Conservation (phyloP, 2,329 filamentous ascomycete species). For the Cladosporium halotolerans region DNA sequence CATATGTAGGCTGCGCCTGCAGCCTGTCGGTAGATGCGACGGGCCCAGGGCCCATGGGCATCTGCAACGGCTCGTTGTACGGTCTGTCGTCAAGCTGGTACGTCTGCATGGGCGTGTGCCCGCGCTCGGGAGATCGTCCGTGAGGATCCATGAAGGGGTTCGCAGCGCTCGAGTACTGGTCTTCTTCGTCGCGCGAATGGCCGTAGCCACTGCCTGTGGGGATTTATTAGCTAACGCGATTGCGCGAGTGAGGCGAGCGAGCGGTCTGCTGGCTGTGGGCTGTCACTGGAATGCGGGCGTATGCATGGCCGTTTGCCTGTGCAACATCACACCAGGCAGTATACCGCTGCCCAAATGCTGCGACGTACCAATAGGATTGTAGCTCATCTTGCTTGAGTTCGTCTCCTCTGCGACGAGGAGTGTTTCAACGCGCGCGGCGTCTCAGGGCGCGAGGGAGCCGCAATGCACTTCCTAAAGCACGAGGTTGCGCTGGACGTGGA, state of each 20-base stretch:
- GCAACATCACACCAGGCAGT: not conserved
- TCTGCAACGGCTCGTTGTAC: conserved; percentile 61
- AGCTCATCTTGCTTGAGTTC: conserved; percentile 7
- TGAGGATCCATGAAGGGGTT: conserved; percentile 47
- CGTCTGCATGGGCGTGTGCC: conserved; percentile 70
- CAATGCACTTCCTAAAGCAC: not conserved
- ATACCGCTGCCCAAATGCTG: not conserved
- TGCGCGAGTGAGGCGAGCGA: no score
- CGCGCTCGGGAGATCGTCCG: conserved; percentile 47
- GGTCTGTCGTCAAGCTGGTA: conserved; percentile 80
- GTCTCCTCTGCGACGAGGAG: not conserved
- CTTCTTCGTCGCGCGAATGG: conserved; percentile 20
- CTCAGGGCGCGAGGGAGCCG: not conserved
- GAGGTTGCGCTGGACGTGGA: not conserved
- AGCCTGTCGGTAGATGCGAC: conserved; percentile 67
- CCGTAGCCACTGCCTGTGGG: conserved; percentile 15
- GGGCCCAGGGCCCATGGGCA: conserved; percentile 52
- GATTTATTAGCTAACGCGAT: conserved; percentile 2
- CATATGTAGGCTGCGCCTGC: conserved; percentile 76
- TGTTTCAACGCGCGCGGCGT: not conserved
- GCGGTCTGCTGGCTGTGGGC: not conserved
- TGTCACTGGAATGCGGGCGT: conserved; percentile 5
- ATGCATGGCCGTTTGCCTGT: not conserved
- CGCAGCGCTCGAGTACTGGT: conserved; percentile 21
- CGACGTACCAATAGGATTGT: conserved; percentile 12